Evolutionary conservation across 305 asterid genomes (phyloP).

Genomic region (Fraxinus platypoda): DNA sequence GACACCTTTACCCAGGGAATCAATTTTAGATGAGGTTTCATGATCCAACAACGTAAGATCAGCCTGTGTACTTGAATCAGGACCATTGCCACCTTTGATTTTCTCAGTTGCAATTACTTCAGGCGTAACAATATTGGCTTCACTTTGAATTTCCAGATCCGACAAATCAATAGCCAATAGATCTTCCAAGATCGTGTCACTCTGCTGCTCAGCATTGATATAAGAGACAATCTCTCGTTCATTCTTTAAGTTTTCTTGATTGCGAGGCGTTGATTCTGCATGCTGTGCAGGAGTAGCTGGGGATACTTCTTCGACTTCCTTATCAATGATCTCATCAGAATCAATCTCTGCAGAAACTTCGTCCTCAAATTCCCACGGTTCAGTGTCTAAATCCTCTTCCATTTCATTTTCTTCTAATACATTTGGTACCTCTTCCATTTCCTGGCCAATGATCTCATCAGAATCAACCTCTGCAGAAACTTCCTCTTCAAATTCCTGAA

Average conservation of each 20-base stretch:
- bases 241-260: conserved; percentile 20
- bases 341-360: conserved; percentile 22
- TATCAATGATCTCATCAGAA: conserved; percentile 26
- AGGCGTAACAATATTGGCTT: conserved; percentile 12
- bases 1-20: conserved; percentile 8
- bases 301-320: conserved; percentile 29
- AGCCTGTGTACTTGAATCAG: conserved; percentile 3
- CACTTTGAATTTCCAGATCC: conserved; percentile 13
- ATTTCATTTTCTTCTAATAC: conserved; percentile 23
- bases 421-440: conserved; percentile 21
- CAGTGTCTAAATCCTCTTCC: conserved; percentile 29
- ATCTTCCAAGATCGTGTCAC: background rate
- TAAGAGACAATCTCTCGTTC: conserved; percentile 17
- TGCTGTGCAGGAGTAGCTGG: conserved; percentile 13
- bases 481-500: conserved; percentile 28
- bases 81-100: background rate
- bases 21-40: conserved; percentile 14
- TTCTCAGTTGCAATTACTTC: conserved; percentile 21
- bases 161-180: background rate
- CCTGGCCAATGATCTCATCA: conserved; percentile 29
- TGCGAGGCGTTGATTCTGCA: conserved; percentile 17
- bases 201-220: background rate
- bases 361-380: conserved; percentile 23
- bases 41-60: conserved; percentile 21
- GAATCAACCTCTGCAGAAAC: conserved; percentile 21